These are phyloP conservation scores for Agrocybe chaxingu DNA, from an alignment of 768 basidiomycete genomes.

Conservation along the genomic window DNA sequence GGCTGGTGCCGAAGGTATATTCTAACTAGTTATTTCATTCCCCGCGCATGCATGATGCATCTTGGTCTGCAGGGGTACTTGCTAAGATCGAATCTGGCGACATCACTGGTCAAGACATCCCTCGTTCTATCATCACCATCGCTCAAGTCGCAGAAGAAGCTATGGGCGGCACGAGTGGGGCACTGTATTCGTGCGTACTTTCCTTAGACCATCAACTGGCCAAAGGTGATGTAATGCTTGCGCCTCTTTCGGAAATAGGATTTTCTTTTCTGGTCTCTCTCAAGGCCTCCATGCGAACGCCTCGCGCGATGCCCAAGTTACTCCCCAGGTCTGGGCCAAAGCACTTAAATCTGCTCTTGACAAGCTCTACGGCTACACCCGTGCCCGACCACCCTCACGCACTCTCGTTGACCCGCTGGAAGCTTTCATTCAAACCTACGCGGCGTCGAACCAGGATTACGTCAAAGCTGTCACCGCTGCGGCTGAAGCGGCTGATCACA, in stretches of 20 bases:
- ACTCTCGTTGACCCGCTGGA: conserved; percentile 91
- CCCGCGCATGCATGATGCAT: background rate
- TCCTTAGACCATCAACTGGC: background rate
- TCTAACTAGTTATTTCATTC: background rate
- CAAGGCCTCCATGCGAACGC: conserved; percentile 55
- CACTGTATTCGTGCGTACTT: conserved; percentile 77
- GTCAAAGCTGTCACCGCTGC: conserved; percentile 52
- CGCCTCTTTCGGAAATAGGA: conserved; percentile 40
- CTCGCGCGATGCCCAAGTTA: conserved; percentile 32
- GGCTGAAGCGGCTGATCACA: conserved; percentile 64
- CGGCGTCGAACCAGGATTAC: conserved; percentile 22
- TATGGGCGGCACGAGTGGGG: conserved; percentile 93
- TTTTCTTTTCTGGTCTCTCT: conserved; percentile 87
- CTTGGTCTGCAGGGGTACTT: conserved; percentile 47
- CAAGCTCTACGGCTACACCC: conserved; percentile 79
- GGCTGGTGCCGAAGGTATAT: conserved; percentile 69
- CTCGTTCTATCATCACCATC: conserved; percentile 62
- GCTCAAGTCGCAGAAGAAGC: conserved; percentile 74
- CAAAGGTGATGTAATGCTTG: background rate
- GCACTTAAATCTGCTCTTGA: conserved; percentile 57
- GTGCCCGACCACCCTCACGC: conserved; percentile 84
- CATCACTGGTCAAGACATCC: conserved; percentile 62
- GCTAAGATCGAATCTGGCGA: conserved; percentile 49
- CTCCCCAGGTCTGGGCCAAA: conserved; percentile 53
- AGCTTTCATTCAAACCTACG: conserved; percentile 62